A percentile compares a stretch with the other conserved stretches of the same genome.
phyloP scores from a whole-genome alignment of 2,329 filamentous ascomycete species.

The Pseudogymnoascus sp. region DNA sequence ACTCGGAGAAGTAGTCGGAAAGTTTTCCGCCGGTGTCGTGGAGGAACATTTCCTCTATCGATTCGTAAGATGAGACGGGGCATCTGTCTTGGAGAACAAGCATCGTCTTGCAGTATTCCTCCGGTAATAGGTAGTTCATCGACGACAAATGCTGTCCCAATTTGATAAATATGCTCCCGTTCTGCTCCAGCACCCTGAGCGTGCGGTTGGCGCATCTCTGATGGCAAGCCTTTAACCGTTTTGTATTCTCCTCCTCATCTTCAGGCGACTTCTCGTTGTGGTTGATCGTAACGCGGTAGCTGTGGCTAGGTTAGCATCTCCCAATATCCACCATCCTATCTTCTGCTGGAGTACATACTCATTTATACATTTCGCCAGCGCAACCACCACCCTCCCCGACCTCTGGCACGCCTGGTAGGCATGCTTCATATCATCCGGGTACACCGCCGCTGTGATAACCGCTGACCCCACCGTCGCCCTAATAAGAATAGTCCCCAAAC shows the following conservation, averaged over 20 bases:
- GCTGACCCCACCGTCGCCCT: slow-evolving; percentile 18
- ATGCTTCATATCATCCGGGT: slow-evolving; percentile 66
- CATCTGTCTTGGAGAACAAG: slow-evolving; percentile 94
- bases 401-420: slow-evolving; percentile 68
- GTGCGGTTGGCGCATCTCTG: slow-evolving; percentile 88
- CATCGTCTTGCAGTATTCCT: slow-evolving; percentile 93
- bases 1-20: slow-evolving; percentile 78
- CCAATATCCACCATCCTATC: neutral
- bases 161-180: slow-evolving; percentile 98
- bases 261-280: slow-evolving; percentile 49
- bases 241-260: slow-evolving; percentile 57
- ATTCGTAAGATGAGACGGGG: slow-evolving; percentile 82
- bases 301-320: slow-evolving; percentile 31
- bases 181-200: slow-evolving; percentile 80
- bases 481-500: slow-evolving; percentile 16
- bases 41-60: slow-evolving; percentile 79
- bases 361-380: slow-evolving; percentile 76
- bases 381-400: slow-evolving; percentile 68
- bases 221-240: slow-evolving; percentile 74
- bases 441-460: slow-evolving; percentile 36
- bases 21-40: slow-evolving; percentile 74
- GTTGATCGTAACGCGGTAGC: slow-evolving; percentile 82
- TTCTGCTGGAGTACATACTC: slow-evolving; percentile 52
- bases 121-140: slow-evolving; percentile 87
- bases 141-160: slow-evolving; percentile 88